Evolutionary conservation across 2,329 filamentous ascomycete species (phyloP).

Genomic region (Venturiaceae sp.): DNA sequence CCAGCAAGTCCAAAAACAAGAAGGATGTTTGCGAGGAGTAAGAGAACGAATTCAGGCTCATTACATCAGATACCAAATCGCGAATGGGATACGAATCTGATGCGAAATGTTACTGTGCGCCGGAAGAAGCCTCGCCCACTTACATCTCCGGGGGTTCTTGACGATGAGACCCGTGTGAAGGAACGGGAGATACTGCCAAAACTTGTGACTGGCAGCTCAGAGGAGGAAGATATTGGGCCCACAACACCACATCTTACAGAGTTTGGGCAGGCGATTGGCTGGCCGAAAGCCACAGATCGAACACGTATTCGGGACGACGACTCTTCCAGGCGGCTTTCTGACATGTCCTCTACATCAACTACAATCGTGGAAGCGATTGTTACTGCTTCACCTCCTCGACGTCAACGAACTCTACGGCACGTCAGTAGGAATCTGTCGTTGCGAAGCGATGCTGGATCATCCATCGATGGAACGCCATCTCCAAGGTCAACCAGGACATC

Average conservation of each 20-base stretch:
- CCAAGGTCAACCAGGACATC: conserved; percentile 36
- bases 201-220: conserved; percentile 3
- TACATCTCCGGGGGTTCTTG: background rate
- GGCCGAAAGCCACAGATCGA: conserved; percentile 12
- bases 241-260: background rate
- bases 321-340: conserved; percentile 34
- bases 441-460: conserved; percentile 28
- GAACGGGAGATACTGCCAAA: conserved; percentile 3
- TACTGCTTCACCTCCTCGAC: conserved; percentile 37
- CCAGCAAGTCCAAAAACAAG: background rate
- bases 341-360: conserved; percentile 38
- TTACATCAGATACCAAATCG: conserved; percentile 16
- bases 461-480: conserved; percentile 29
- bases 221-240: conserved; percentile 3
- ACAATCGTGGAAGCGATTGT: conserved; percentile 47
- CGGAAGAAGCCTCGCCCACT: conserved; percentile 19
- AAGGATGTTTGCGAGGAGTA: background rate
- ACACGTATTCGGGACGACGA: conserved; percentile 15
- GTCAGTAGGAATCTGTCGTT: conserved; percentile 43
- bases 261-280: conserved; percentile 10
- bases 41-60: conserved; percentile 5
- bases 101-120: conserved; percentile 29
- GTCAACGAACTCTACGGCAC: conserved; percentile 39
- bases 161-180: background rate
- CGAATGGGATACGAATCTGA: conserved; percentile 29